Base-by-base conservation (phyloP, 768 basidiomycete species). In the Galerina sulciceps region DNA sequence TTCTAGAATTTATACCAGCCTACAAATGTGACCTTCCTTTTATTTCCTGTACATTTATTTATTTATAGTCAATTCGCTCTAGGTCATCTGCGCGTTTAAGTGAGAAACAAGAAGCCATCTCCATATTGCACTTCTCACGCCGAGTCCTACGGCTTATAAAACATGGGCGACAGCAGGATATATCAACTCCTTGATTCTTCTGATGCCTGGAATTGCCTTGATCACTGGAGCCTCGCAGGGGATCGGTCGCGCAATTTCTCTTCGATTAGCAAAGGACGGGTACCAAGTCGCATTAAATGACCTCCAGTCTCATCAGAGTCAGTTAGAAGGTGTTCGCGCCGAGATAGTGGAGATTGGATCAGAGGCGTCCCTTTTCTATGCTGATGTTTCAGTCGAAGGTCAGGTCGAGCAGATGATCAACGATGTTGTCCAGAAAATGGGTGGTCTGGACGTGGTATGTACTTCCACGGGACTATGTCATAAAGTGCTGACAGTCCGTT, bases 201-300 rank as follows among this genome's bases (percentile, higher is more conserved):
- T 47, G n/a, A 63, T 66, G 62, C n/a, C 48, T 9, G 52, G 45
- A 43, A 64, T 74, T 38, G 75, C 75, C 34, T 55, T 76, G 15
- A 63, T 77, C 17, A 77, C 76, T 17, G 75, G 76, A 15, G 74
- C 73, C 15, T 71, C 71, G 17, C 76, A 74, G 48, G 84, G 84
- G 20, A 81, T 84, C 13, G 84, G 83, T 0, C 73, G 73, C 37
- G 79, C 77, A 35, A 79, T 84, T 40, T 79, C 81, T 6, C 59
- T 75, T 4, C 75, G 80, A 4, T 76, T 85, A 10, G 79, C 83
- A 17, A 56, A 65, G 10, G 83, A 81, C 53, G 82, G 83, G 4
- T 79, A 75, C 61, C 71, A 81, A 46, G 62, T 85, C 41, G 77
- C 75, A n/a, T 59, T 84, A 45, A 83, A 79, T 18, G 84, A 82